phyloP scores from a whole-genome alignment of 805 yeast genomes.

The Sugiyamaella mastotermitis region DNA sequence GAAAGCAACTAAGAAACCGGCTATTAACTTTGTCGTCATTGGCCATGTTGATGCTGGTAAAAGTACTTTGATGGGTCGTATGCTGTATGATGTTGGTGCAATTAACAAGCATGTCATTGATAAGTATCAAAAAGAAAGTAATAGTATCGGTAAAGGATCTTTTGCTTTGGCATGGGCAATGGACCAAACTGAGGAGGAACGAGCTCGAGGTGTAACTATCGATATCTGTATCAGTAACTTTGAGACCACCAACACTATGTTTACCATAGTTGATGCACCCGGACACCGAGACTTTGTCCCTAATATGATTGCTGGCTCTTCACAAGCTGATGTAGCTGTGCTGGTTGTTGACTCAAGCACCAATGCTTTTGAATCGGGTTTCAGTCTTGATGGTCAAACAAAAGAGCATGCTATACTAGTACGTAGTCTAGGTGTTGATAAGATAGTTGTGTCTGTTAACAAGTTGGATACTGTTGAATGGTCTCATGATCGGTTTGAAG shows the following conservation, averaged over 20 bases:
- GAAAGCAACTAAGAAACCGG: conserved; percentile 38
- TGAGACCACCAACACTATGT: conserved; percentile 47
- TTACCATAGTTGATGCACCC: conserved; percentile 78
- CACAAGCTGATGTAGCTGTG: conserved; percentile 72
- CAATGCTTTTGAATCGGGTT: conserved; percentile 69
- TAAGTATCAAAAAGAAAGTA: conserved; percentile 59
- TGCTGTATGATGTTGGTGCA: conserved; percentile 60
- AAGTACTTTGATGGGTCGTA: conserved; percentile 71
- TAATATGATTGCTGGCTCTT: conserved; percentile 77
- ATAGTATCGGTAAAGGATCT: conserved; percentile 64
- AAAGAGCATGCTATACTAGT: conserved; percentile 72
- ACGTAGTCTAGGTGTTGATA: conserved; percentile 57
- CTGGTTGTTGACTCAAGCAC: conserved; percentile 61
- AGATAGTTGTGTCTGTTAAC: conserved; percentile 57
- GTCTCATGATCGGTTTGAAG: conserved; percentile 46
- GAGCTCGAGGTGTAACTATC: conserved; percentile 70
- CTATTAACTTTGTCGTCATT: conserved; percentile 67
- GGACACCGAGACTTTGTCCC: conserved; percentile 82
- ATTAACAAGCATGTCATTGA: conserved; percentile 60
- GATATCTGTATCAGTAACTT: conserved; percentile 68
- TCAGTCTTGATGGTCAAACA: conserved; percentile 64
- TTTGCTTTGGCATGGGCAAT: conserved; percentile 82
- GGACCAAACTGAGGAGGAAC: conserved; percentile 75
- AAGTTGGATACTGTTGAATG: conserved; percentile 63
- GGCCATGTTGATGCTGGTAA: conserved; percentile 88